phyloP scores from a whole-genome alignment of 768 basidiomycete genomes.

The Lactarius akahatsu region DNA sequence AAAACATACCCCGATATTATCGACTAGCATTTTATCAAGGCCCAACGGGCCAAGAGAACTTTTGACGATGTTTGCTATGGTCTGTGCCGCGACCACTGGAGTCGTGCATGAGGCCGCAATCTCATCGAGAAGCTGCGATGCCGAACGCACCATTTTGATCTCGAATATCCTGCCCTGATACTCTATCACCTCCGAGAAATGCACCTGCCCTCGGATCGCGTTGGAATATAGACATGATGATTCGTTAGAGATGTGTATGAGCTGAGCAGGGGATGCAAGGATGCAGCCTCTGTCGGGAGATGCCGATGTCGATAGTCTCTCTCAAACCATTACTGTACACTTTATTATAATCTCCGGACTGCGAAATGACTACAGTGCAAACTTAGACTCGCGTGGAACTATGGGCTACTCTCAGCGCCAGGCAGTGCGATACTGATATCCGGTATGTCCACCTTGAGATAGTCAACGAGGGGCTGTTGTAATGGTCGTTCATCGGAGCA shows the following conservation, averaged over 20 bases:
- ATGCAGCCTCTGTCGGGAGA: conserved; percentile 9
- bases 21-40: conserved; percentile 95
- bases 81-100: conserved; percentile 89
- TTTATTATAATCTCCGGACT: not conserved
- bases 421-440: conserved; percentile 19
- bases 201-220: conserved; percentile 89
- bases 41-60: conserved; percentile 94
- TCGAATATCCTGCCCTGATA: conserved; percentile 92
- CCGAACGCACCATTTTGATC: conserved; percentile 84
- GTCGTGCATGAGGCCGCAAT: conserved; percentile 11
- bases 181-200: conserved; percentile 91
- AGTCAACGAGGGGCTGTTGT: conserved; percentile 15
- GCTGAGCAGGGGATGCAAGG: not conserved
- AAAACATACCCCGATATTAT: conserved; percentile 86
- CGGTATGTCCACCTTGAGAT: conserved; percentile 28
- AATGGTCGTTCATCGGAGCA: not conserved
- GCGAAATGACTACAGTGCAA: not conserved
- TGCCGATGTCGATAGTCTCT: conserved; percentile 15
- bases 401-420: conserved; percentile 4
- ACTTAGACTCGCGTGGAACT: not conserved
- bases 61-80: conserved; percentile 97
- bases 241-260: conserved; percentile 17
- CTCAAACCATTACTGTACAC: not conserved
- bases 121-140: conserved; percentile 14
- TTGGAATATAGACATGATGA: conserved; percentile 64